Percentiles rank a stretch among this genome's conserved stretches.
Conservation (phyloP, 2,329 filamentous ascomycete genomes). For the Apiospora pterosperma region DNA sequence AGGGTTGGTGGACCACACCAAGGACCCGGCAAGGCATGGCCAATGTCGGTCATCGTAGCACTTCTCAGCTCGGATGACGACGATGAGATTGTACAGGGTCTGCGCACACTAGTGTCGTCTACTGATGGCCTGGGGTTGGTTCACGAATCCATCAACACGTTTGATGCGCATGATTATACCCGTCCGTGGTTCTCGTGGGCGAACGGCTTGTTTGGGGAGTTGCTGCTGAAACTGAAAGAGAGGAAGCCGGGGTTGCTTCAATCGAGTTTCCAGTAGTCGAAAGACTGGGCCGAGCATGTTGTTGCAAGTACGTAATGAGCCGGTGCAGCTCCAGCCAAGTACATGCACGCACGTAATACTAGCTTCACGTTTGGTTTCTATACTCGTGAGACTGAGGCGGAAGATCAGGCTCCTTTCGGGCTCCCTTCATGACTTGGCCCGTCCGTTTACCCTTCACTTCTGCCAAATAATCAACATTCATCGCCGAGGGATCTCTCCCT, state of each 20-base stretch:
- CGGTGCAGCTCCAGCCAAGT: too few relatives aligned
- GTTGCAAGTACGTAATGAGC: too few relatives aligned
- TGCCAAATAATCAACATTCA: not conserved
- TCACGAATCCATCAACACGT: constrained; percentile 75
- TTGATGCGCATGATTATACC: constrained; percentile 44
- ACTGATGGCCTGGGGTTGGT: constrained; percentile 73
- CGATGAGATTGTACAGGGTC: constrained; percentile 65
- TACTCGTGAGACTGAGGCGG: not conserved
- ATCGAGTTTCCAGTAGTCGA: constrained; percentile 30
- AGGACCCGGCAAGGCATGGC: constrained; percentile 56
- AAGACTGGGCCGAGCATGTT: too few relatives aligned
- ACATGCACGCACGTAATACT: too few relatives aligned
- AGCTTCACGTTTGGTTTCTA: not conserved
- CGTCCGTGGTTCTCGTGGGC: constrained; percentile 73
- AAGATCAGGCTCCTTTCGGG: not conserved
- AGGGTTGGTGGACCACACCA: constrained; percentile 58
- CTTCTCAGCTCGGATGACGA: constrained; percentile 64
- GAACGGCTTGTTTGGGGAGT: constrained; percentile 85
- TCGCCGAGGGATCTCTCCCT: not conserved
- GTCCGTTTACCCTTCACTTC: not conserved
- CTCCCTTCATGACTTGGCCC: not conserved
- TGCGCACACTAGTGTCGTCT: constrained; percentile 62
- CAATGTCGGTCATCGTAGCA: constrained; percentile 52
- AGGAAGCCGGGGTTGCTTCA: constrained; percentile 57
- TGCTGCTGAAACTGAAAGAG: constrained; percentile 69